Base-by-base conservation (phyloP, 495 filamentous ascomycete genomes). In the Endocarpon pusillum region DNA sequence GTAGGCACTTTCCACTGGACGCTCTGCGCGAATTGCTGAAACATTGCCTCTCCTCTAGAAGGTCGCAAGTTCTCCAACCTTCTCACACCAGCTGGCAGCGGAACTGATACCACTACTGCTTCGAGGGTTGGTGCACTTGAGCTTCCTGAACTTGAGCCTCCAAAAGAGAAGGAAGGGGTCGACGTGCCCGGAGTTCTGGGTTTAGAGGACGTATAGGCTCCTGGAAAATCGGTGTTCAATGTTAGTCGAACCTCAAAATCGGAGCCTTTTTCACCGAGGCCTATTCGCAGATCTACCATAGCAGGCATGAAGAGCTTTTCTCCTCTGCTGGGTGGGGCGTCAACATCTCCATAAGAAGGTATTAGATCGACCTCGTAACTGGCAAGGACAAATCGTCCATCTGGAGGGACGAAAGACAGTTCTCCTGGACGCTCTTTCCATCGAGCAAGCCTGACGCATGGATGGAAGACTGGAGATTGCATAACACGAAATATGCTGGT, bases 331-430 rank as follows among this genome's bases (percentile, higher is more conserved):
- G 62, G 61, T 26, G 61, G 47, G 21, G 58, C 33, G 31, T 67
- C 55, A 21, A 59, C 45, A 35, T 53, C 49, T 1, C 59, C 45
- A 33, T 61, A 52, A 10, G 73, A 67, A 2, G 82, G 79, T 16
- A 97, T 62, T 16, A 97, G 62, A 55, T 96, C 81, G 21, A 93
- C 84, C 52, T 93, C 89, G 45, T 97, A 97, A 3, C 86, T 85
- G 18, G 83, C 84, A 6, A 97, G 66, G 9, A 89, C 80, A 48
- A 96, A 97, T n/a, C 81, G 68, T 14, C 89, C 89, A 49, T 99
- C 89, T 1, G 89, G 89, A 7, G 89, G 89, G 14, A 99, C 71
- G 49, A 96, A 99, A 51, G 80, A 87, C 12, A 99, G 64, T 42
- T 92, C 78, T 1, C 89, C 89, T 0, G 89, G 85, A 23, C 67